Base-by-base conservation (phyloP, 495 filamentous ascomycete species). In the Sporormia fimetaria region DNA sequence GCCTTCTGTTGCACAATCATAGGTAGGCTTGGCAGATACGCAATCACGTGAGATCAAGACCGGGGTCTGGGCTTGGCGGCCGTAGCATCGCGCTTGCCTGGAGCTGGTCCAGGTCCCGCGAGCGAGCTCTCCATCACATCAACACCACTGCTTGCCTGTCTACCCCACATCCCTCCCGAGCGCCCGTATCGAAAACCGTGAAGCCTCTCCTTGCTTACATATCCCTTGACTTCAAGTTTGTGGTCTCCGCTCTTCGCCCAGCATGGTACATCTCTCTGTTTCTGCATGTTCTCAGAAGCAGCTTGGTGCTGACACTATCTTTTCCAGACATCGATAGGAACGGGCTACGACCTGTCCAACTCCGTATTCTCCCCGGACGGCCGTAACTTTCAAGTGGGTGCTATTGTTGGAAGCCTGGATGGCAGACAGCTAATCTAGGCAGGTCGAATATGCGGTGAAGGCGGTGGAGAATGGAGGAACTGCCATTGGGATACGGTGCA, bases 311-410 rank as follows among this genome's bases (percentile, higher is more conserved):
- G 21, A 55, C 41, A 37, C 23, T n/a, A 37, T 21, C 26, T 43
- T 15, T 17, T 15, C 14, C 35, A 96, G 90, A 98, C 90, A 57
- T 98, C 90, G 55, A 98, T 98, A 78, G 90, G 90, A 60, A 98
- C 90, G 55, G 90, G 90, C 57, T 98, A 98, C 67, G 90, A 98
- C 75, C 82, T 98, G 59, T 82, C 83, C 55, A 98, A 98, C 73
- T 96, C 92, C 55, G 87, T 95, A 66, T 98, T 95, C 71, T 95
- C 87, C 24, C 90, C 90, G 41, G 90, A 98, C 69, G 90, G 90
- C 62, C 80, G 90, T 51, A 98, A 98, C 66, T 98, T 98, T 63
- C 90, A 98, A 65, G 78, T 80, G 63, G 29, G 32, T 27, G 18
- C 24, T 26, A 4, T 6, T 25, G 11, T 9, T n/a, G 17, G 22